phyloP scores from a whole-genome alignment of 2,329 filamentous ascomycete genomes.

The Penicillium sp. region DNA sequence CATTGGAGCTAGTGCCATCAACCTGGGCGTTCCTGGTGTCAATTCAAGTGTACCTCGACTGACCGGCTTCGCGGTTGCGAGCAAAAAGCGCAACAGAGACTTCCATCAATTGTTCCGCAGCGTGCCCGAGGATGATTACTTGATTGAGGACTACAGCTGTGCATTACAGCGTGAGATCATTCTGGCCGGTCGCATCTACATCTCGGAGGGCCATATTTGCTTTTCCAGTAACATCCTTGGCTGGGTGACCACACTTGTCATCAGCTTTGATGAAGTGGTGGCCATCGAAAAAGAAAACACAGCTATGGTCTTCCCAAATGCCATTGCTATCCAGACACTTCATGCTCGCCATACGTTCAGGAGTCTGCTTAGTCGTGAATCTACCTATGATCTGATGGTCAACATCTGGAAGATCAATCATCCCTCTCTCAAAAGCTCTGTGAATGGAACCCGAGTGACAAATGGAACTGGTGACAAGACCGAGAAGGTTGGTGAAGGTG shows the following conservation, averaged over 20 bases:
- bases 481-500: slow-evolving; percentile 67
- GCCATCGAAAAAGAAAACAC: slow-evolving; percentile 97
- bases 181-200: slow-evolving; percentile 88
- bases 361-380: slow-evolving; percentile 89
- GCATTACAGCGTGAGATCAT: slow-evolving; percentile 94
- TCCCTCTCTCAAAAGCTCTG: slow-evolving; percentile 82
- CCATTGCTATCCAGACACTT: slow-evolving; percentile 91
- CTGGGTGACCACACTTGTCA: slow-evolving; percentile 95
- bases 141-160: slow-evolving; percentile 98
- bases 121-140: slow-evolving; percentile 94
- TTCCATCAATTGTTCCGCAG: slow-evolving; percentile 94
- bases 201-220: slow-evolving; percentile 95
- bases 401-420: slow-evolving; percentile 99
- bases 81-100: slow-evolving; percentile 92
- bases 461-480: slow-evolving; percentile 85
- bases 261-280: slow-evolving; percentile 97
- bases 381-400: slow-evolving; percentile 94
- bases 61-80: slow-evolving; percentile 93
- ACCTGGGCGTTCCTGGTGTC: slow-evolving; percentile 64
- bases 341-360: slow-evolving; percentile 96
- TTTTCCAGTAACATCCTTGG: slow-evolving; percentile 99
- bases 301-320: slow-evolving; percentile 93
- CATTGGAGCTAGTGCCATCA: slow-evolving; percentile 68
- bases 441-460: slow-evolving; percentile 83
- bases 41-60: slow-evolving; percentile 68